A percentile compares a stretch with the other conserved stretches of the same genome.
phyloP scores from a whole-genome alignment of 805 yeast species.

The Ogataea zsoltii region DNA sequence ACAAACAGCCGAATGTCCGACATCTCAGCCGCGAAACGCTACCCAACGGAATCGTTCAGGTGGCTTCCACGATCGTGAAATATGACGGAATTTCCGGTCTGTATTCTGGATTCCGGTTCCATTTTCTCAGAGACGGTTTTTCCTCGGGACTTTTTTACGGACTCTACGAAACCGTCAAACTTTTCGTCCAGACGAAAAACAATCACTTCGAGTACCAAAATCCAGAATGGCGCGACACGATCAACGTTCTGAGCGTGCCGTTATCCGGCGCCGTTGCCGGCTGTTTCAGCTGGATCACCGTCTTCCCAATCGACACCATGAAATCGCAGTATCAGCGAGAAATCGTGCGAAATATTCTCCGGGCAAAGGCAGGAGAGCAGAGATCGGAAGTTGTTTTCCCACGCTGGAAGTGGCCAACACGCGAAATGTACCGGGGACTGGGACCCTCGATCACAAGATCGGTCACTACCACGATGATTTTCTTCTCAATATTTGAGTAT shows the following conservation, averaged over 20 bases:
- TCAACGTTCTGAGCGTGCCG: constrained; percentile 49
- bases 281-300: constrained; percentile 67
- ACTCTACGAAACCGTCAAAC: constrained; percentile 71
- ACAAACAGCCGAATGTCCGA: constrained; percentile 11
- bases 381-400: constrained; percentile 39
- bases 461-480: constrained; percentile 69
- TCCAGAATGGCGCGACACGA: constrained; percentile 23
- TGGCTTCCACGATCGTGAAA: constrained; percentile 54
- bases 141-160: constrained; percentile 76
- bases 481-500: constrained; percentile 71
- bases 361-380: constrained; percentile 47
- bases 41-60: constrained; percentile 38
- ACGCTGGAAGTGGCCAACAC: constrained; percentile 40
- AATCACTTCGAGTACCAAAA: constrained; percentile 4
- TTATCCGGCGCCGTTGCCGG: constrained; percentile 83
- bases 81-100: constrained; percentile 64
- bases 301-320: constrained; percentile 80
- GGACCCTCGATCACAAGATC: constrained; percentile 75
- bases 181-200: constrained; percentile 39
- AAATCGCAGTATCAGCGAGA: constrained; percentile 77
- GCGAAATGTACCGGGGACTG: constrained; percentile 70
- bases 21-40: constrained; percentile 23
- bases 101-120: constrained; percentile 73
- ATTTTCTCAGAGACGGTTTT: constrained; percentile 64
- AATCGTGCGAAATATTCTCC: constrained; percentile 63